phyloP scores from a whole-genome alignment of 2,329 filamentous ascomycete species.

The Exophiala aquamarina region DNA sequence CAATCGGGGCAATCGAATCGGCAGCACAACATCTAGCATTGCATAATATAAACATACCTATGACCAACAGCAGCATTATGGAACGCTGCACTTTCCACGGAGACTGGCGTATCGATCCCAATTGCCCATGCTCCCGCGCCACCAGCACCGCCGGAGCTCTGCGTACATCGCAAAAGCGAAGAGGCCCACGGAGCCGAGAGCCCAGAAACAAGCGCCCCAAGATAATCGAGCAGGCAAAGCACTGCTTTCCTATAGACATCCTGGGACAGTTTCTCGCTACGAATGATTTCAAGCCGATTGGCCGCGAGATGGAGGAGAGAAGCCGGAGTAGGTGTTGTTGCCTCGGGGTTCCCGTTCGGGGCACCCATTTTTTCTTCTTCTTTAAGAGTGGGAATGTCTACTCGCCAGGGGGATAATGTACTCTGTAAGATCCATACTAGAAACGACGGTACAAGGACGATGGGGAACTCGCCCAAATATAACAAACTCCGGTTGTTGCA shows the following conservation, averaged over 20 bases:
- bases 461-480: no score
- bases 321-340: no score
- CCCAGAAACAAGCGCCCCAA: conserved; percentile 2
- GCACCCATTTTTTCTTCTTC: no score
- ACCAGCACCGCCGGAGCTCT: background rate
- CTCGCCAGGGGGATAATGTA: no score
- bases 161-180: conserved; percentile 4
- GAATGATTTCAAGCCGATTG: conserved; percentile 1
- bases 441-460: no score
- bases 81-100: conserved; percentile 4
- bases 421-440: no score
- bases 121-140: conserved; percentile 1
- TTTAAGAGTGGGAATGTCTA: no score
- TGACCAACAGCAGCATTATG: conserved; percentile 2
- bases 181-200: conserved; percentile 4
- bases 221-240: conserved; percentile 9
- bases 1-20: no score
- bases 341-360: no score
- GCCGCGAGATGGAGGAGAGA: no score
- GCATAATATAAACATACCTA: background rate
- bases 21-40: no score
- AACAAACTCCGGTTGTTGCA: no score
- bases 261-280: background rate
- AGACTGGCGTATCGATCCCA: background rate
- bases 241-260: conserved; percentile 4